These are phyloP conservation scores for Russula brevipes DNA, from an alignment of 768 basidiomycete genomes.

Conservation along the genomic window DNA sequence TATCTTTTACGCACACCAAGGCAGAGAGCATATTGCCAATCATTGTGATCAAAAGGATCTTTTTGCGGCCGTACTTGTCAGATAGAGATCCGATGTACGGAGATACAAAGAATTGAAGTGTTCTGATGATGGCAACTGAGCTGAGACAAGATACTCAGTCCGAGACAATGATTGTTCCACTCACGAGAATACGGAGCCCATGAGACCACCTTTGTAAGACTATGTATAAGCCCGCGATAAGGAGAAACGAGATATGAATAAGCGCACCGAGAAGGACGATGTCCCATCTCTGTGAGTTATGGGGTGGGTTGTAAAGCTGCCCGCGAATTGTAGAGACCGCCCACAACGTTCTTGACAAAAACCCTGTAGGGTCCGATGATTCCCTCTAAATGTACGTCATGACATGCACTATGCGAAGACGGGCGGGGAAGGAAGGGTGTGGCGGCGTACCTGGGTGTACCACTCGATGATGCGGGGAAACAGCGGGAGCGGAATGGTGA, in stretches of 20 bases:
- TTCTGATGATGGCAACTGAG: constrained; percentile 38
- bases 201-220: constrained; percentile 58
- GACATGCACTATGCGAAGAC: background rate
- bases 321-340: constrained; percentile 64
- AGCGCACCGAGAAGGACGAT: constrained; percentile 78
- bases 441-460: constrained; percentile 60
- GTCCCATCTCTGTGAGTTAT: constrained; percentile 81
- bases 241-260: background rate
- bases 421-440: constrained; percentile 13
- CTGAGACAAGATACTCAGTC: background rate
- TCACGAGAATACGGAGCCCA: constrained; percentile 92
- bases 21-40: constrained; percentile 92
- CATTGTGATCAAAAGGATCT: constrained; percentile 81
- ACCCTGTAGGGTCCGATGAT: constrained; percentile 58
- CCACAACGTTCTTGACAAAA: constrained; percentile 66
- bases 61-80: constrained; percentile 86
- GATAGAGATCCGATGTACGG: constrained; percentile 79
- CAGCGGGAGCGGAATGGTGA: constrained; percentile 92
- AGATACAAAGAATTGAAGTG: constrained; percentile 78
- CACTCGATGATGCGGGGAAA: constrained; percentile 97
- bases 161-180: constrained; percentile 31
- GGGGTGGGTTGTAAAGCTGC: constrained; percentile 53
- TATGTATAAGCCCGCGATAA: constrained; percentile 1
- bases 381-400: constrained; percentile 50
- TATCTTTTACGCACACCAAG: constrained; percentile 52